Base-by-base conservation (phyloP, 257 asterid species). In the Lavandula angustifolia region DNA sequence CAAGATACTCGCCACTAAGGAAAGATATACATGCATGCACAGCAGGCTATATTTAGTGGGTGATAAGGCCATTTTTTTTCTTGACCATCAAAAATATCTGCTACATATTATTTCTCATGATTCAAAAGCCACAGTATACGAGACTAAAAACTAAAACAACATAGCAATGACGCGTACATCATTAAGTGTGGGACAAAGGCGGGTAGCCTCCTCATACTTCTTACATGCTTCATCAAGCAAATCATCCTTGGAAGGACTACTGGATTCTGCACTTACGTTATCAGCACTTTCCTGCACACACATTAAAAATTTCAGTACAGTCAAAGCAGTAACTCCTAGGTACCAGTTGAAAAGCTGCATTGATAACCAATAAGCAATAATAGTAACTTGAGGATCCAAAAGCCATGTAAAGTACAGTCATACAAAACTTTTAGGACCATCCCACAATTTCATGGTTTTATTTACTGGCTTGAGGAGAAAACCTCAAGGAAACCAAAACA, bases 251-350 rank as follows among this genome's bases (percentile, higher is more conserved):
- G 97, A 89, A 71, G 95, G 89, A 80, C 96, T 84, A 72, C 78
- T 77, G 29, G 99, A 82, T 66, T 89, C 96, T 54, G 94, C 86
- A 78, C 68, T 82, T 50, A 92, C 88, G 67, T 92, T 92, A 75
- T 92, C 99, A 40, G 99, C 99, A 83, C 99, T 92, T 84, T 92
- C 99, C 99, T 92, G 94, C 84, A 84, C 44, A 78, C 59, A 64
- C 54, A 64, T 34, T 50, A 60, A 60, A 68, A 72, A 61, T 48
- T 11, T 64, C 27, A 22, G 27, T 22, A 22, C 27, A 22, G 27
- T 22, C 27, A 22, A 22, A 22, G 27, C 27, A 22, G 27, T 22
- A 22, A 22, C 27, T 22, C 27, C 27, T 22, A 22, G 27, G 27
- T 22, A 22, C 27, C 27, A 22, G 27, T 22, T 22, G 27, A 22